Conservation (phyloP, 768 basidiomycete species). For the Lepiota brunneoincarnata region DNA sequence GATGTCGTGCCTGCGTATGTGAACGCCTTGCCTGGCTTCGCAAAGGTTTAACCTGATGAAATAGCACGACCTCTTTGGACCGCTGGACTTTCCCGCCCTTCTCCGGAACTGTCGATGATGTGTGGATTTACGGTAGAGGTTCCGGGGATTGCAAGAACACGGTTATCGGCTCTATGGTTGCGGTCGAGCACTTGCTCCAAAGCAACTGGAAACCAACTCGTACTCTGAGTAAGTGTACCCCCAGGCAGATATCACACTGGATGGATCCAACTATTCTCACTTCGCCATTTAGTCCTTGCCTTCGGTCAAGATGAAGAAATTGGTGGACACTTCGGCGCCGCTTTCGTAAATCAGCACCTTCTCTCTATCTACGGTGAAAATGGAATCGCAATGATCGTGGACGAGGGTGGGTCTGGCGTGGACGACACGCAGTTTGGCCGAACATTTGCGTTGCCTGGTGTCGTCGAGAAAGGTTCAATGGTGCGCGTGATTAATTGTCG, state of each 20-base stretch:
- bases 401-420: slow-evolving; percentile 28
- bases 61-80: slow-evolving; percentile 21
- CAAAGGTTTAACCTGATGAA: background rate
- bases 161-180: slow-evolving; percentile 25
- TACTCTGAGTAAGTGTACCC: slow-evolving; percentile 19
- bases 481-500: slow-evolving; percentile 12
- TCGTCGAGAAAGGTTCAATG: slow-evolving; percentile 28
- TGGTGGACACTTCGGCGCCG: slow-evolving; percentile 26
- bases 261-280: background rate
- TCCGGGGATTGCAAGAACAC: slow-evolving; percentile 28
- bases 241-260: background rate
- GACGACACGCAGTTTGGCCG: slow-evolving; percentile 18
- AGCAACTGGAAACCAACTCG: slow-evolving; percentile 22
- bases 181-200: slow-evolving; percentile 24
- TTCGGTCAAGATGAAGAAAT: slow-evolving; percentile 33
- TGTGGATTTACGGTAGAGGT: slow-evolving; percentile 29
- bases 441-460: slow-evolving; percentile 26
- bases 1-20: slow-evolving; percentile 24
- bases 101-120: slow-evolving; percentile 21
- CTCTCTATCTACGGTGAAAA: slow-evolving; percentile 21
- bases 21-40: background rate
- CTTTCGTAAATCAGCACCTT: slow-evolving; percentile 21
- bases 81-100: slow-evolving; percentile 28
- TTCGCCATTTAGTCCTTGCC: slow-evolving; percentile 19
- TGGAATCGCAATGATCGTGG: slow-evolving; percentile 30